Evolutionary conservation across 2,329 filamentous ascomycete genomes (phyloP).

Genomic region (Penicillium sp.): DNA sequence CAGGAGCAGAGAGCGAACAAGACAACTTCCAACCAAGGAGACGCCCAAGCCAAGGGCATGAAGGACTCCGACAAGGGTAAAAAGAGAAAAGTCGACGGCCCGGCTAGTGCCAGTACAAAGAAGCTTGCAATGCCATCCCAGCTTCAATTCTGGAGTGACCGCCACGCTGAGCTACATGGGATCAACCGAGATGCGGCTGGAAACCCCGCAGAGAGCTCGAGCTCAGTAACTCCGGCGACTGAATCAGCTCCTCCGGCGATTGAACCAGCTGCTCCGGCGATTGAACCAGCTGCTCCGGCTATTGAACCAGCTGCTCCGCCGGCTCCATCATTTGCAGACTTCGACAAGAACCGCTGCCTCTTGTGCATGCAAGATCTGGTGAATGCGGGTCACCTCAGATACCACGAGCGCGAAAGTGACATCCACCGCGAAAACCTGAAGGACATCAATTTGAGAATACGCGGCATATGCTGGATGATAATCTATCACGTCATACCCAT

Average conservation of each 20-base stretch:
- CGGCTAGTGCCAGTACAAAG: conserved; percentile 29
- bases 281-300: neutral
- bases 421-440: neutral
- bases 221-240: conserved; percentile 19
- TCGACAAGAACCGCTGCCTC: conserved; percentile 51
- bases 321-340: conserved; percentile 53
- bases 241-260: neutral
- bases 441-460: neutral
- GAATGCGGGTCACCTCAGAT: conserved; percentile 46
- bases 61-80: conserved; percentile 41
- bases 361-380: conserved; percentile 55
- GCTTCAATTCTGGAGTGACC: conserved; percentile 63
- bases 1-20: conserved; percentile 20
- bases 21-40: conserved; percentile 11
- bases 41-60: conserved; percentile 24
- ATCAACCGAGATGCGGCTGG: conserved; percentile 31
- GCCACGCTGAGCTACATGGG: conserved; percentile 59
- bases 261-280: neutral
- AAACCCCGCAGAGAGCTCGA: conserved; percentile 14
- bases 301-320: conserved; percentile 29
- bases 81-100: conserved; percentile 41
- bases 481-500: neutral
- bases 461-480: neutral
- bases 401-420: conserved; percentile 33
- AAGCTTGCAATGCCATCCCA: conserved; percentile 53